Base-by-base conservation (phyloP, 768 basidiomycete genomes). In the Mycena rebaudengoi region DNA sequence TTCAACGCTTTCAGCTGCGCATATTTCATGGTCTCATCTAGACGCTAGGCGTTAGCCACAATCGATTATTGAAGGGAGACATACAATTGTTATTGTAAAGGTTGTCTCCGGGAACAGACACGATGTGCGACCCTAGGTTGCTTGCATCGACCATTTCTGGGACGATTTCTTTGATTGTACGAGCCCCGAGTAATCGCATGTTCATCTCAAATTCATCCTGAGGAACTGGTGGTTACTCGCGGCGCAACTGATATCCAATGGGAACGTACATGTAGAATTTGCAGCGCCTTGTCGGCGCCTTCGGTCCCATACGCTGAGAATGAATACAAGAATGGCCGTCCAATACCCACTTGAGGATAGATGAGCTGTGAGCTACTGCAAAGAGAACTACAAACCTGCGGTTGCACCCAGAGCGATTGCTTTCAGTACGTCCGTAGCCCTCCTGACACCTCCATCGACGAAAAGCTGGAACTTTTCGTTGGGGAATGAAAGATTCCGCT, bases 191-290 rank as follows among this genome's bases (percentile, higher is more conserved):
- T 2, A 99, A 82, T 16, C 96, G 90, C 86, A 98, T 85, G 77
- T 97, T 96, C 97, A 99, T 98, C 81, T 96, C 94, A 70, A 99
- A 95, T 76, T 99, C 97, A 69, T 96, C 94, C 95, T 98, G 72
- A 10, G 64, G 10, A 13, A 7, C 41, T 23, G 16, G 21, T 46
- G 7, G 20, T 40, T 35, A 2, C 43, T 7, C 39, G 13, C n/a
- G 50, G 29, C 23, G 18, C 16, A 26, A 1, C 8, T 39, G 13
- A 11, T 21, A 21, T 25, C 16, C 6, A 5, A 28, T 3, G 28
- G 37, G 25, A 14, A 21, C 1, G 7, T 69, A 91, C 93, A 66
- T 85, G 83, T 45, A 96, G 75, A 51, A 97, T 93, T 69, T 92
- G 85, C 54, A 98, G 71, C 1, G 94, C 93, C 66, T 85, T 88